Evolutionary conservation across 2,329 filamentous ascomycete genomes (phyloP).

Genomic region (Colletotrichum abscissum): DNA sequence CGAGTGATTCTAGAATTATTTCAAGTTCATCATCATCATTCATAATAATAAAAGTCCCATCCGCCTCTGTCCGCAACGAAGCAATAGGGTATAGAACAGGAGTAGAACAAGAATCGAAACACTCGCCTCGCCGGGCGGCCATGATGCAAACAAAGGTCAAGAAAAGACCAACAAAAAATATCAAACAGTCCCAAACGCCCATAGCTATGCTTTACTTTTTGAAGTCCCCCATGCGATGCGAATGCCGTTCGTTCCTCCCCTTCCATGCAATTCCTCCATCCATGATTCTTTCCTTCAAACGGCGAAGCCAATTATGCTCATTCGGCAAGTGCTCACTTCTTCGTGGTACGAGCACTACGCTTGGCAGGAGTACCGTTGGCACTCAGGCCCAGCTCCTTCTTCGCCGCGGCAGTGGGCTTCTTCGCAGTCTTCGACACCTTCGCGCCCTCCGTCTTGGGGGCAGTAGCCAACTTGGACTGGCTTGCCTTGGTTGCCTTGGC

Average conservation of each 20-base stretch:
- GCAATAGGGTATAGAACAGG: conserved; percentile 13
- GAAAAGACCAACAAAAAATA: neutral
- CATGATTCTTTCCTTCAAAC: neutral
- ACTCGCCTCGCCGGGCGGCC: neutral
- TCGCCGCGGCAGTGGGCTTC: conserved; percentile 28
- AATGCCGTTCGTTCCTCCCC: neutral
- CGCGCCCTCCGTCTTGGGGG: conserved; percentile 44
- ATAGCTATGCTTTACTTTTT: neutral
- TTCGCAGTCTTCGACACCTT: conserved; percentile 42
- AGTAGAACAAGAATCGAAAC: neutral
- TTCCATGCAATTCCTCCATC: neutral
- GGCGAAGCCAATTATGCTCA: neutral
- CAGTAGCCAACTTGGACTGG: conserved; percentile 3
- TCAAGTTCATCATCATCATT: neutral
- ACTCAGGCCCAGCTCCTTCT: conserved; percentile 21
- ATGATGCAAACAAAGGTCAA: neutral
- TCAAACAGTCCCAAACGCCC: neutral
- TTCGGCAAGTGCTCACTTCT: neutral
- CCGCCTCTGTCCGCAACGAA: neutral
- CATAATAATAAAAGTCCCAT: neutral
- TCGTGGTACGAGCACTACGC: conserved; percentile 17
- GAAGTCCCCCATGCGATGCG: neutral
- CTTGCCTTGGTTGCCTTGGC: conserved; percentile 13
- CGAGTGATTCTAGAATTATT: neutral
- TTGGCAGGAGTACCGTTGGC: conserved; percentile 33